A percentile compares a stretch with the other conserved stretches of the same genome.
Evolutionary conservation across 176 grass and related monocot genomes (phyloP).

Genomic region (Ensete ventricosum): DNA sequence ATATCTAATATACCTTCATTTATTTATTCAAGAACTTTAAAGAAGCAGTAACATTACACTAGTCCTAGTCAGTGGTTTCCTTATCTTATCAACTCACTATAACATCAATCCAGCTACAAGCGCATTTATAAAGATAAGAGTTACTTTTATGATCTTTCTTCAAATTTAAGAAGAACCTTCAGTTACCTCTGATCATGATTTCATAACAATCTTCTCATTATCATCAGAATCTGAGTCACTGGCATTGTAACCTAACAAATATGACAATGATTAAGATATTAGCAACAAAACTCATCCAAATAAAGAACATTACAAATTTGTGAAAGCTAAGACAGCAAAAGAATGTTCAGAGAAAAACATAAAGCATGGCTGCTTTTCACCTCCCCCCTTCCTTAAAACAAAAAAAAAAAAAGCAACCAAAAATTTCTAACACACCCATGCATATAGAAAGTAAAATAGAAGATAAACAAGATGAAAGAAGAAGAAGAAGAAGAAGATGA

Average conservation of each 20-base stretch:
- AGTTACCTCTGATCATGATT: slow-evolving; percentile 26
- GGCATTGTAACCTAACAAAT: slow-evolving; percentile 70
- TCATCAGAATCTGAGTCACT: slow-evolving; percentile 92
- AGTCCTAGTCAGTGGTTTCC: background rate
- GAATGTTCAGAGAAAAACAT: background rate
- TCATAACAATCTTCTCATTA: slow-evolving; percentile 39
- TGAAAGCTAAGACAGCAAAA: background rate
- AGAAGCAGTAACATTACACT: background rate
- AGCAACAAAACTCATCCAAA: background rate
- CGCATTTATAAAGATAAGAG: background rate
- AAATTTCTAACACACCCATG: no score
- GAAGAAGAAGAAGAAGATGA: background rate
- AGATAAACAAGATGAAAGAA: slow-evolving; percentile 2
- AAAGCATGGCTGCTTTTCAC: background rate
- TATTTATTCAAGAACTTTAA: background rate
- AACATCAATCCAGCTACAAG: slow-evolving; percentile 2
- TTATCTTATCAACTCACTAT: background rate
- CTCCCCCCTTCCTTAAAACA: no score
- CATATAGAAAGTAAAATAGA: no score
- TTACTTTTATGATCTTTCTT: slow-evolving; percentile 2
- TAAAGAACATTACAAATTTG: background rate
- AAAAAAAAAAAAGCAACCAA: no score
- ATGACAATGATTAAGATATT: background rate
- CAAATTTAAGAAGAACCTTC: background rate
- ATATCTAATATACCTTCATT: background rate